Conservation (phyloP, 192 early-diverging fungal genomes). For the Dispira simplex region DNA sequence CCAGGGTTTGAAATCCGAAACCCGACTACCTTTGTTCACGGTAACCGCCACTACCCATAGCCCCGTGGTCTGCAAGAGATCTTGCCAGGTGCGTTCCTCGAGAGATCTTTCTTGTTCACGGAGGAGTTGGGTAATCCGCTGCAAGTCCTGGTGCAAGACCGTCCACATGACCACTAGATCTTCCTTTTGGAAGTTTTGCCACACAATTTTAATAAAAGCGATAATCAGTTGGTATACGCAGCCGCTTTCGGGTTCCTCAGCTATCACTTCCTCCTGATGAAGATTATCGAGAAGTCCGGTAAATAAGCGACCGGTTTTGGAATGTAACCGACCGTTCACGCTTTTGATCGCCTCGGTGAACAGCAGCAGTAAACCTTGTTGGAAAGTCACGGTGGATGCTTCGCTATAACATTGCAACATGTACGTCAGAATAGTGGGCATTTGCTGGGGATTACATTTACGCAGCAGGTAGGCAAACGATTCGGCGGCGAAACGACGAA, state of each 20-base stretch:
- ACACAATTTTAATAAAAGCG: no score
- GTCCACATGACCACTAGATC: no score
- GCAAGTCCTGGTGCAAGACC: no score
- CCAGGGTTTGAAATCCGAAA: background rate
- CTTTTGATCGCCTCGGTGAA: constrained; percentile 73
- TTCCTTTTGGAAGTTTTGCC: no score
- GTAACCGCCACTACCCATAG: background rate
- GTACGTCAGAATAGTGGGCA: constrained; percentile 42
- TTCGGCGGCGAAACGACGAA: constrained; percentile 82
- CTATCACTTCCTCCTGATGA: no score
- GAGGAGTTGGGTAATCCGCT: no score
- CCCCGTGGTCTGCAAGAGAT: no score
- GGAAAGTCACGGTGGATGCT: constrained; percentile 30
- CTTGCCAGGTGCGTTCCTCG: no score
- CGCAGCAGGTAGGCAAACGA: constrained; percentile 81
- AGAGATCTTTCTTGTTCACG: no score
- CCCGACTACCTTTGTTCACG: background rate
- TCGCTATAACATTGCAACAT: constrained; percentile 37
- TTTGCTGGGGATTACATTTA: constrained; percentile 43
- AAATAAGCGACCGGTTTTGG: constrained; percentile 27
- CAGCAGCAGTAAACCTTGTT: constrained; percentile 63
- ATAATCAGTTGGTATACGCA: no score
- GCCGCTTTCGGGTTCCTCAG: no score
- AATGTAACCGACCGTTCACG: constrained; percentile 39
- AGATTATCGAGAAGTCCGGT: background rate